Evolutionary conservation across 441 rosid genomes (phyloP).

Genomic region (Pelargonium cotyledonis): DNA sequence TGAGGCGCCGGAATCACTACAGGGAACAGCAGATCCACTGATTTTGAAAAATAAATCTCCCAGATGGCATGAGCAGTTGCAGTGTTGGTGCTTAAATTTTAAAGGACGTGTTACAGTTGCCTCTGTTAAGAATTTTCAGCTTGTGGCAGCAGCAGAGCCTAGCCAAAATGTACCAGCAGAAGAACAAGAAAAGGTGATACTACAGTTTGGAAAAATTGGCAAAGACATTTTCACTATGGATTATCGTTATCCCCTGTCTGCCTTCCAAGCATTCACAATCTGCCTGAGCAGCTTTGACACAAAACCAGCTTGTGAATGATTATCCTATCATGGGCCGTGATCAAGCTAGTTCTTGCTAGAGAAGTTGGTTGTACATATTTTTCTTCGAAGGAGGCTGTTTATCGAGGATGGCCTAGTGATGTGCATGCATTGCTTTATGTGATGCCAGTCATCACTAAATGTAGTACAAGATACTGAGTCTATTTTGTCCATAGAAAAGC

Average conservation of each 20-base stretch:
- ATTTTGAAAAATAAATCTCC: slow-evolving; percentile 81
- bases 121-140: slow-evolving; percentile 90
- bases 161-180: slow-evolving; percentile 39
- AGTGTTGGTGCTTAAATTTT: slow-evolving; percentile 91
- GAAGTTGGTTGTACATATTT: slow-evolving; percentile 37
- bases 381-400: slow-evolving; percentile 20
- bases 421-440: slow-evolving; percentile 19
- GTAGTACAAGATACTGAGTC: slow-evolving; percentile 20
- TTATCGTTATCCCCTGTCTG: slow-evolving; percentile 84
- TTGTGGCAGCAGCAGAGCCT: slow-evolving; percentile 68
- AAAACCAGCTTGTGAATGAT: slow-evolving; percentile 86
- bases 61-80: slow-evolving; percentile 94
- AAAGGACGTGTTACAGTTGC: slow-evolving; percentile 91
- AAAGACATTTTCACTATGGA: slow-evolving; percentile 96
- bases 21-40: slow-evolving; percentile 34
- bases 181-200: slow-evolving; percentile 76
- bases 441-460: neutral
- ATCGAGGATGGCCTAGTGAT: slow-evolving; percentile 8
- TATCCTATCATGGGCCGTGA: slow-evolving; percentile 19
- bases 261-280: slow-evolving; percentile 90
- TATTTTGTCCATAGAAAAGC: slow-evolving; percentile 21
- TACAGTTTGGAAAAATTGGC: slow-evolving; percentile 94
- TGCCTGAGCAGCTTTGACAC: slow-evolving; percentile 43
- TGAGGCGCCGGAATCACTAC: slow-evolving; percentile 21
- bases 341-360: slow-evolving; percentile 20